Evolutionary conservation across 31 red algal species (phyloP).

Genomic region (Bonnemaisonia californica): DNA sequence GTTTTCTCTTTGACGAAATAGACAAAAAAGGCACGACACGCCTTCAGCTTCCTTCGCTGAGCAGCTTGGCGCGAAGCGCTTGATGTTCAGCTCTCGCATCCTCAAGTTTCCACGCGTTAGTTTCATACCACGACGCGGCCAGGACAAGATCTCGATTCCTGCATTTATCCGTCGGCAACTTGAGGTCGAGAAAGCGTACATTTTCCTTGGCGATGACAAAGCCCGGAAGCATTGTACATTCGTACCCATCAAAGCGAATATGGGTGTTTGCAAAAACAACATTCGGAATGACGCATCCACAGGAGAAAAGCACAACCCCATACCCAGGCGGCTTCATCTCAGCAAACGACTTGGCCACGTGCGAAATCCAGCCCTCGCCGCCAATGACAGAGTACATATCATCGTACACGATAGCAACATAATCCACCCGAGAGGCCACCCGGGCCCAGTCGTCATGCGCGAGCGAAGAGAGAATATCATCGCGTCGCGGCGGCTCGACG

Average conservation of each 20-base stretch:
- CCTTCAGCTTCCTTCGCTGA: no score
- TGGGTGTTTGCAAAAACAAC: conserved; percentile 31
- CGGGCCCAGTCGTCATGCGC: conserved; percentile 49
- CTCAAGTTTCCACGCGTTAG: conserved; percentile 44
- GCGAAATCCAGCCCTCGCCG: conserved; percentile 13
- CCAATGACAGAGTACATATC: conserved; percentile 29
- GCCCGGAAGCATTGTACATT: conserved; percentile 69
- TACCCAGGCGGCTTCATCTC: conserved; percentile 18
- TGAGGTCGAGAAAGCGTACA: conserved; percentile 29
- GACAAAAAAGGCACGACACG: no score
- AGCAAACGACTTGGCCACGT: conserved; percentile 1
- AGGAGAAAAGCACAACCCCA: conserved; percentile 62
- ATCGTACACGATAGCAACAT: conserved; percentile 62
- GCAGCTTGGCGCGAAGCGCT: conserved; percentile 20
- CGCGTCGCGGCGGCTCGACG: background rate
- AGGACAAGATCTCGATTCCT: conserved; percentile 27
- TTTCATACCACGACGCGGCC: conserved; percentile 37
- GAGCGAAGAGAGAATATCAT: conserved; percentile 42
- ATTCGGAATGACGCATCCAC: conserved; percentile 65
- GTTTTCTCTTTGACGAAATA: no score
- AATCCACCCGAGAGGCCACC: conserved; percentile 45
- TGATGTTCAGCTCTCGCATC: conserved; percentile 47
- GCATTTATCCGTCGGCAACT: background rate
- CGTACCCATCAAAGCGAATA: conserved; percentile 51
- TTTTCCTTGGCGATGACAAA: conserved; percentile 59